Base-by-base conservation (phyloP, 2,329 filamentous ascomycete genomes). In the Furcasterigmium sp. region DNA sequence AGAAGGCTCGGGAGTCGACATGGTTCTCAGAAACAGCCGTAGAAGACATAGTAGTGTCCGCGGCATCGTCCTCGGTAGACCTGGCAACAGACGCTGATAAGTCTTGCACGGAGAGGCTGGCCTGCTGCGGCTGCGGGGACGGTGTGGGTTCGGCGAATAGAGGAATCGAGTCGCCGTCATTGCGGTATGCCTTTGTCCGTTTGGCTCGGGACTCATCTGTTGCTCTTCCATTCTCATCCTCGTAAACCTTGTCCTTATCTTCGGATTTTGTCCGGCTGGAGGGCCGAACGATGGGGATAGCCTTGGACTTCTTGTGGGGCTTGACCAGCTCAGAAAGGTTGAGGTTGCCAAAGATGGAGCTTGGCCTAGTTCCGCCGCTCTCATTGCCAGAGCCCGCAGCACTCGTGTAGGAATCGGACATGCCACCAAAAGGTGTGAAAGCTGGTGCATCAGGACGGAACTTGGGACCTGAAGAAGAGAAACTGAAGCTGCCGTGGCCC, bases 401-500 rank as follows among this genome's bases (percentile, higher is more conserved):
- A 45, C 71, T 77, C 4, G 67, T 65, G 40, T 78, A 58, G 2
- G 75, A 71, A 38, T 70, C 64, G 38, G 70, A 63, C 49, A 75
- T 56, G 8, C 69, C 63, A 26, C 66, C 60, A 45, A 71, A 67
- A 3, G 87, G 87, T 17, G 82, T 89, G 60, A 94, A 94, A 0
- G 78, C 70, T 11, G 87, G 86, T 4, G 87, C 88, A 58, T 85
- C 84, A 3, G 87, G 84, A 47, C 86, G 82, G 66, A 91, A 88
- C 26, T 79, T 82, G 41, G 80, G 80, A 0, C 76, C 79, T 26
- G 77, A 75, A 2, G 78, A 67, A 5, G 82, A 84, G 57, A 91
- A 86, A 57, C 71, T 86, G 63, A 87, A 87, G 26, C 79, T 71
- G 49, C 71, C 78, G 44, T 74, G 71, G 3, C 73, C 70, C 18